Percentiles rank a stretch among this genome's conserved stretches.
Evolutionary conservation across 768 basidiomycete genomes (phyloP).

Genomic region (Trametes cinnabarina): DNA sequence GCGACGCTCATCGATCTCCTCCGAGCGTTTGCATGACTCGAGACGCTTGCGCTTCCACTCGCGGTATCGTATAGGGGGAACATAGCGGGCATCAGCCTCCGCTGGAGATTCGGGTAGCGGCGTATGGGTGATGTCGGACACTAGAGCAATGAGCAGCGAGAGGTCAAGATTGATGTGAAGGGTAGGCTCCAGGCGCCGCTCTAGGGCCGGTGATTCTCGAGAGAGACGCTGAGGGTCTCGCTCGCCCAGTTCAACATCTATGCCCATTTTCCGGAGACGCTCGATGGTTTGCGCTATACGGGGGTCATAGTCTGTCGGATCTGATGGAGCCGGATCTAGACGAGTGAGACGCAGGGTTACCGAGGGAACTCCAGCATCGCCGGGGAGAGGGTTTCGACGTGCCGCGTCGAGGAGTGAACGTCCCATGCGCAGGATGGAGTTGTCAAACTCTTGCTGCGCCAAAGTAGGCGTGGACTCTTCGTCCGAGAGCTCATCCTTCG

Average conservation of each 20-base stretch:
- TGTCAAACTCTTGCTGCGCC: slow-evolving; percentile 58
- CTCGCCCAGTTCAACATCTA: slow-evolving; percentile 68
- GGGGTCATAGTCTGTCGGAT: slow-evolving; percentile 40
- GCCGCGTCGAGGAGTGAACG: slow-evolving; percentile 66
- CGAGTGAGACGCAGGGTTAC: slow-evolving; percentile 71
- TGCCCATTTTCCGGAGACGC: slow-evolving; percentile 55
- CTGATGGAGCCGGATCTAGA: slow-evolving; percentile 44
- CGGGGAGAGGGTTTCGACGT: slow-evolving; percentile 46
- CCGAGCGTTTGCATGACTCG: background rate
- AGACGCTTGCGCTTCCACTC: slow-evolving; percentile 50
- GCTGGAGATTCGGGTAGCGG: slow-evolving; percentile 50
- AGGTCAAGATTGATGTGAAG: slow-evolving; percentile 74
- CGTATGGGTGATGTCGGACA: slow-evolving; percentile 24
- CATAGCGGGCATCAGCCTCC: slow-evolving; percentile 64
- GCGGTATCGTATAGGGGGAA: slow-evolving; percentile 53
- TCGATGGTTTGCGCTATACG: slow-evolving; percentile 63
- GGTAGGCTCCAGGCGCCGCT: slow-evolving; percentile 45
- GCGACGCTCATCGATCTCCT: background rate
- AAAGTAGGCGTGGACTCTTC: slow-evolving; percentile 36
- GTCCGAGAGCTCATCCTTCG: slow-evolving; percentile 39
- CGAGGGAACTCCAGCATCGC: slow-evolving; percentile 37
- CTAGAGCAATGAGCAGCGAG: slow-evolving; percentile 72
- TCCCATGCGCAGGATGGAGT: slow-evolving; percentile 71
- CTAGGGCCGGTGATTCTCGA: background rate
- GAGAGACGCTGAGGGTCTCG: slow-evolving; percentile 22